phyloP scores from a whole-genome alignment of 2,329 filamentous ascomycete species.

The Fragosphaeria purpurea region DNA sequence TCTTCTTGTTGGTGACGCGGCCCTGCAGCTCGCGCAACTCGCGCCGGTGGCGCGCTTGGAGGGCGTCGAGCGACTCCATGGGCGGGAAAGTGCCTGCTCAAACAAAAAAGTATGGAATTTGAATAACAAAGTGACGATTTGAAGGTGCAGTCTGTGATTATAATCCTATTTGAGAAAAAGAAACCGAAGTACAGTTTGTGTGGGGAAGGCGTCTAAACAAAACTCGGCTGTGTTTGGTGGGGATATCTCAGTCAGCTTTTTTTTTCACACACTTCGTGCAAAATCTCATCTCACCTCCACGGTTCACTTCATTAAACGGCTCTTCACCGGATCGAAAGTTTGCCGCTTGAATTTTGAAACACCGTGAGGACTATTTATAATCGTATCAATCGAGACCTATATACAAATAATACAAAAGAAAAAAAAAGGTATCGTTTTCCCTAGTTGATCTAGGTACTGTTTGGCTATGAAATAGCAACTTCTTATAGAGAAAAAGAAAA shows the following conservation, averaged over 20 bases:
- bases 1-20: slow-evolving; percentile 89
- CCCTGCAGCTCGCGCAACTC: slow-evolving; percentile 80
- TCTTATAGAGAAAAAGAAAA: neutral
- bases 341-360: no score
- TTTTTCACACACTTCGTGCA: no score
- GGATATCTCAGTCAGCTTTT: no score
- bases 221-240: no score
- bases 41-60: slow-evolving; percentile 73
- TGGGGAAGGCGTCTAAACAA: no score
- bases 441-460: slow-evolving; percentile 2
- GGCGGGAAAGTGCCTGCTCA: neutral
- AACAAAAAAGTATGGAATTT: neutral
- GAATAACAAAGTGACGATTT: no score
- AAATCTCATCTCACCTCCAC: no score
- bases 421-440: neutral
- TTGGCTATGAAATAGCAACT: neutral
- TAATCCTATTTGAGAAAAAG: no score
- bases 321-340: no score
- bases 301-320: no score
- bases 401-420: slow-evolving; percentile 2
- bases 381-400: slow-evolving; percentile 7
- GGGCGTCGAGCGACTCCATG: slow-evolving; percentile 57
- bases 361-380: neutral
- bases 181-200: no score
- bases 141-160: no score